A percentile compares a stretch with the other conserved stretches of the same genome.
These are phyloP conservation scores for Epichloe scottii DNA, from an alignment of 2,329 filamentous ascomycete species.

Conservation along the genomic window DNA sequence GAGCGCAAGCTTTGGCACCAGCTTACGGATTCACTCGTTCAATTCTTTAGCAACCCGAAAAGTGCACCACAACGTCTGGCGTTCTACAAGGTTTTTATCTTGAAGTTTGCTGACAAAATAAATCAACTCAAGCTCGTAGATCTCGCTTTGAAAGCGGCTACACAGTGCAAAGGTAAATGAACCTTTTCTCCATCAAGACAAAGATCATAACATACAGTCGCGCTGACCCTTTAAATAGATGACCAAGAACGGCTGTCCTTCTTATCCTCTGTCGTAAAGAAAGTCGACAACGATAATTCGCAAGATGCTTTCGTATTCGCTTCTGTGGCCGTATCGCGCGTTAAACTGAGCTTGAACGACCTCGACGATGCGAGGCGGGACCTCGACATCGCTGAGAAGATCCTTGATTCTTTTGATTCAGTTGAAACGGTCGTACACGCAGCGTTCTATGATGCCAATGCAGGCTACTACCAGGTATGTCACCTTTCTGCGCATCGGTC, in stretches of 20 bases:
- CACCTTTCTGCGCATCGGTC: background rate
- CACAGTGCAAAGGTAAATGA: constrained; percentile 60
- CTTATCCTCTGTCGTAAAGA: constrained; percentile 68
- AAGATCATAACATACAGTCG: background rate
- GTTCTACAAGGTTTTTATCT: constrained; percentile 89
- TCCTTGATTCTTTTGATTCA: constrained; percentile 83
- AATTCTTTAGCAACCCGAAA: constrained; percentile 73
- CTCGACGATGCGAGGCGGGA: constrained; percentile 75
- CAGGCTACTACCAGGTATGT: constrained; percentile 75
- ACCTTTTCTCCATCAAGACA: background rate
- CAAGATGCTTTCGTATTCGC: constrained; percentile 96
- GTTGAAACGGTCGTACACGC: constrained; percentile 94
- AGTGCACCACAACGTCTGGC: constrained; percentile 76
- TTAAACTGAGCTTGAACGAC: constrained; percentile 70
- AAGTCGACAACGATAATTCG: constrained; percentile 82
- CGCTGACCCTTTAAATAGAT: constrained; percentile 40
- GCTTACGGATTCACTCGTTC: constrained; percentile 76
- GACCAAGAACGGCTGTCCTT: constrained; percentile 77
- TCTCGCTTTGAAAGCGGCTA: constrained; percentile 74
- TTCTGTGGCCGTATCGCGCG: constrained; percentile 75
- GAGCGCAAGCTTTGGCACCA: constrained; percentile 99
- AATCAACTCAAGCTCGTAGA: constrained; percentile 96
- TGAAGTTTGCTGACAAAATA: constrained; percentile 96
- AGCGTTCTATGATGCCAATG: constrained; percentile 89
- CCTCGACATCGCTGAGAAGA: constrained; percentile 74